Base-by-base conservation (phyloP, 2,329 filamentous ascomycete species). In the Fusarium transvaalense region DNA sequence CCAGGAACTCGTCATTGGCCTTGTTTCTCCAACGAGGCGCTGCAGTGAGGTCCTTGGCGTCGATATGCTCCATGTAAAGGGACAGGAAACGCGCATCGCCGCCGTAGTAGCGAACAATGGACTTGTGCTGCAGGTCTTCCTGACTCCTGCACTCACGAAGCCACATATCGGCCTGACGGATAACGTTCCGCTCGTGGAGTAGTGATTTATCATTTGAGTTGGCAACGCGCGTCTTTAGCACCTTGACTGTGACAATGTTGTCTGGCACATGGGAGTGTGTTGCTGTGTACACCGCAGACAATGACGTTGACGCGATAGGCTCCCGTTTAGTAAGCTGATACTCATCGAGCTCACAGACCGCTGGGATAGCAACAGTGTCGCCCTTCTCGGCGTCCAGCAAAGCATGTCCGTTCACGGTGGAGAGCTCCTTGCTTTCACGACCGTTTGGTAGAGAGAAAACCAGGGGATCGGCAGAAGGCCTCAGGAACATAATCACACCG, bases 51-150 rank as follows among this genome's bases (percentile, higher is more conserved):
- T 89, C 86, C 43, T 82, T 82, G 14, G 84, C 86, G 54, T 88
- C 84, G 6, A 89, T 81, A 61, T 88, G 85, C 73, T 89, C 86
- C 86, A 89, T 88, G 71, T 88, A 89, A 12, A 89, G 75, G 4
- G 86, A 87, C 37, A 89, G 76, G 71, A 86, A 88, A 34, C 87
- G 84, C 9, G 87, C 87, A 68, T 89, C 87, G 37, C 86, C 86
- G 10, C 86, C 86, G 61, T 88, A 86, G 53, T 88, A 80, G 23
- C 82, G 82, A 58, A 88, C 86, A 62, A 89, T 89, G 52, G 85
- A 87, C 62, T 85, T 79, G 75, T 89, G 86, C 61, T 84, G 78
- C 48, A 88, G 76, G 63, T 84, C 81, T 67, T 85, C 83, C 66
- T 88, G 86, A 71, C 82, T 85, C 71, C 83, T 82, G 66, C 85